Conservation (phyloP, 2,329 filamentous ascomycete genomes). For the Sarocladiaceae sp. region DNA sequence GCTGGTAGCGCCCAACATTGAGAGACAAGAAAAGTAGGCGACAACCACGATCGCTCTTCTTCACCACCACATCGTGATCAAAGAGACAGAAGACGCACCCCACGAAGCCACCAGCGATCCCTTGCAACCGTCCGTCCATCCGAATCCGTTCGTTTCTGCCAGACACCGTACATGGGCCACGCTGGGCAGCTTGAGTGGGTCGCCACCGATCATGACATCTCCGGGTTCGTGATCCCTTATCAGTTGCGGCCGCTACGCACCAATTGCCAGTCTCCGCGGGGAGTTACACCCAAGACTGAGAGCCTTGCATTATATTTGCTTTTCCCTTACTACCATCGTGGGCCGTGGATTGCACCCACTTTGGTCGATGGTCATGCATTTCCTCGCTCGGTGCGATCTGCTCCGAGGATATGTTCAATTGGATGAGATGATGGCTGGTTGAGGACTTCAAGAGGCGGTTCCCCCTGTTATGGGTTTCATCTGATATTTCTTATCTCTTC, state of each 20-base stretch:
- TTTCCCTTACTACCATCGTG: not conserved
- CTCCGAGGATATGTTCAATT: slow-evolving; percentile 9
- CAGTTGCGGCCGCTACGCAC: not conserved
- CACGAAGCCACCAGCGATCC: too few species aligned
- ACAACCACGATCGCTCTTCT: too few species aligned
- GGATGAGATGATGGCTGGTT: not conserved
- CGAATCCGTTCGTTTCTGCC: not conserved
- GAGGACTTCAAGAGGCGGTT: slow-evolving; percentile 4
- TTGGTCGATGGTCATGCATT: not conserved
- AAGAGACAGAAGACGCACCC: too few species aligned
- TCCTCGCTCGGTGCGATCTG: not conserved
- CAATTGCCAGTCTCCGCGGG: slow-evolving; percentile 5
- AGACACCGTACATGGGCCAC: not conserved
- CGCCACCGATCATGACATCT: slow-evolving; percentile 8
- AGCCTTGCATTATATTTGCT: not conserved
- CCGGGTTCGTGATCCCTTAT: slow-evolving; percentile 2
- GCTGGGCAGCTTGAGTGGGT: slow-evolving; percentile 6
- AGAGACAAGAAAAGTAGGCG: too few species aligned
- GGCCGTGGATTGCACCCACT: not conserved
- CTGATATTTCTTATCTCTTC: not conserved
- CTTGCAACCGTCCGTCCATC: too few species aligned
- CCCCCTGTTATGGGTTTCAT: not conserved
- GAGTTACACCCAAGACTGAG: not conserved
- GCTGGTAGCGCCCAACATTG: too few species aligned
- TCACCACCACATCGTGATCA: too few species aligned